These are phyloP conservation scores for Carpinus viminea DNA, from an alignment of 306 rosid species.

Conservation along the genomic window DNA sequence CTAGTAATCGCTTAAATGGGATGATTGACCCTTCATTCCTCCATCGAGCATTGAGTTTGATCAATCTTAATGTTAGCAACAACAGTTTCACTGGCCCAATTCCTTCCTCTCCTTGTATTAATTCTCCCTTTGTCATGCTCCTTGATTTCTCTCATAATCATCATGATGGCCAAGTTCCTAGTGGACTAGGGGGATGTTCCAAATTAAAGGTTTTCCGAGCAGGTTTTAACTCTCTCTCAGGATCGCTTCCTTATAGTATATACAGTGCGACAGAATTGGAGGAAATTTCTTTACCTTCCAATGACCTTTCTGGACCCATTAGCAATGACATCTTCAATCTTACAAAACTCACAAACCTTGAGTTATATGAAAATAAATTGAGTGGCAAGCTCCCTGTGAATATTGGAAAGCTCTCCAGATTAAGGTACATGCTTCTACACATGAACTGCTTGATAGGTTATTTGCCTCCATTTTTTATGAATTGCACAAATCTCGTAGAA, in stretches of 20 bases:
- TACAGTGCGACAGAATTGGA: background rate
- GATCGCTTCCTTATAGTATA: background rate
- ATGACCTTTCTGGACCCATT: background rate
- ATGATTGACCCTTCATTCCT: constrained; percentile 7
- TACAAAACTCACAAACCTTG: constrained; percentile 5
- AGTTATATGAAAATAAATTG: background rate
- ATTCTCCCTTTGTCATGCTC: background rate
- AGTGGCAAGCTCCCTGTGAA: background rate
- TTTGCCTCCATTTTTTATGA: constrained; percentile 8
- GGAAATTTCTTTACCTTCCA: constrained; percentile 8
- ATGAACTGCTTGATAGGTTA: background rate
- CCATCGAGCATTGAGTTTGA: background rate
- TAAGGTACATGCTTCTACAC: background rate
- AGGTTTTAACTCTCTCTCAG: constrained; percentile 5
- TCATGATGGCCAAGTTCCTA: background rate
- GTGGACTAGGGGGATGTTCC: constrained; percentile 11
- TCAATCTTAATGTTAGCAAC: background rate
- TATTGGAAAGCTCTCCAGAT: constrained; percentile 14
- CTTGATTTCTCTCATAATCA: constrained; percentile 16
- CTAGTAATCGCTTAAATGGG: constrained; percentile 13
- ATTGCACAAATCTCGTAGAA: constrained; percentile 5
- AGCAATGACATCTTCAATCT: background rate
- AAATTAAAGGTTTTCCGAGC: constrained; percentile 15
- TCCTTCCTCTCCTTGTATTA: background rate
- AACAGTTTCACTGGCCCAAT: background rate